Evolutionary conservation across 176 grass and related monocot genomes (phyloP).

Genomic region (Elymus sibiricus): DNA sequence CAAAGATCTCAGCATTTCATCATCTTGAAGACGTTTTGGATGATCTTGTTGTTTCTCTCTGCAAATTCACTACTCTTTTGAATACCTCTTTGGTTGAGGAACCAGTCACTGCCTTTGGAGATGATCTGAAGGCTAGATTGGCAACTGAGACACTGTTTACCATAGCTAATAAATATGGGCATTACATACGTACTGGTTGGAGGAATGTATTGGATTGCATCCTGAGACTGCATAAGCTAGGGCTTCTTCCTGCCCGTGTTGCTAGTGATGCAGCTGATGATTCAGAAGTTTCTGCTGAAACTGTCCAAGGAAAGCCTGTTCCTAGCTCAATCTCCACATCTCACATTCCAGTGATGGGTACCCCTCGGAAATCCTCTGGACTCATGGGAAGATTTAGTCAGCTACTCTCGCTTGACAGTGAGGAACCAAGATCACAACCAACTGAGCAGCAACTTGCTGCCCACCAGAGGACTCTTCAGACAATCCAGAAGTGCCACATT

Average conservation of each 20-base stretch:
- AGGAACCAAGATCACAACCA: slow-evolving; percentile 92
- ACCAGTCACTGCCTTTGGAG: slow-evolving; percentile 93
- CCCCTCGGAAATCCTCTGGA: slow-evolving; percentile 87
- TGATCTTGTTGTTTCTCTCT: slow-evolving; percentile 93
- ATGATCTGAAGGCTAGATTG: slow-evolving; percentile 95
- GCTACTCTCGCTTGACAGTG: slow-evolving; percentile 92
- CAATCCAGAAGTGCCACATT: slow-evolving; percentile 94
- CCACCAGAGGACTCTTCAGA: slow-evolving; percentile 94
- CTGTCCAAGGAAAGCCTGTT: slow-evolving; percentile 67
- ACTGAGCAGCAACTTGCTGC: slow-evolving; percentile 96
- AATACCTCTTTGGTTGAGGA: slow-evolving; percentile 94
- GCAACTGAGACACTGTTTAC: slow-evolving; percentile 90
- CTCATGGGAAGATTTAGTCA: slow-evolving; percentile 99
- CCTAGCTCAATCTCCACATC: slow-evolving; percentile 67
- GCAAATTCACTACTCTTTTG: slow-evolving; percentile 97
- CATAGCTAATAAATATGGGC: slow-evolving; percentile 90
- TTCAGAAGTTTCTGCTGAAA: slow-evolving; percentile 70
- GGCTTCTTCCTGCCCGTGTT: slow-evolving; percentile 85
- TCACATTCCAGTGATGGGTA: slow-evolving; percentile 88
- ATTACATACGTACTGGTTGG: slow-evolving; percentile 91
- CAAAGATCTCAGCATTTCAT: slow-evolving; percentile 98
- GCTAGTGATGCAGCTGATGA: slow-evolving; percentile 94
- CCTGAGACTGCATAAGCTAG: slow-evolving; percentile 94
- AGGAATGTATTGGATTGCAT: slow-evolving; percentile 98
- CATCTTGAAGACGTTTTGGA: slow-evolving; percentile 96